phyloP scores from a whole-genome alignment of 1,284 basidiomycete species.

The Peniophora sp. region DNA sequence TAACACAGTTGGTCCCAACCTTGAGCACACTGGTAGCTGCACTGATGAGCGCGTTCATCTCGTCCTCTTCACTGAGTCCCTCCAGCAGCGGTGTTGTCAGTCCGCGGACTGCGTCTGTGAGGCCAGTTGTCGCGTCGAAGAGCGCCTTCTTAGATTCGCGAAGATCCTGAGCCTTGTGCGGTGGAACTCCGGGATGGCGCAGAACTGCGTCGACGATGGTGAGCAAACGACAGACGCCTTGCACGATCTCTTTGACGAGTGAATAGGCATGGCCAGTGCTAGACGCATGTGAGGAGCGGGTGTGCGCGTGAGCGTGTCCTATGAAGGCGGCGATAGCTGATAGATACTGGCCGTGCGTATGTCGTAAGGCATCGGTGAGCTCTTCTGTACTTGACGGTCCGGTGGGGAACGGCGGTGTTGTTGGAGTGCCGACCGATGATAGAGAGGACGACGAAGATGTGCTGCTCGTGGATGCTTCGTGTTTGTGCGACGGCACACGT shows the following conservation, averaged over 20 bases:
- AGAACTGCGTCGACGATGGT: conserved; percentile 90
- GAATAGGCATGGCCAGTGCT: conserved; percentile 92
- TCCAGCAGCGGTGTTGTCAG: conserved; percentile 47
- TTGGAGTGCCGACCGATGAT: conserved; percentile 27
- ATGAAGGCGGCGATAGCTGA: conserved; percentile 96
- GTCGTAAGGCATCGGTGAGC: conserved; percentile 62
- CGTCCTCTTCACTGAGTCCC: conserved; percentile 67
- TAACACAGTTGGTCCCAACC: conserved; percentile 83
- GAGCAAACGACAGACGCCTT: conserved; percentile 85
- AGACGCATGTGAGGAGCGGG: conserved; percentile 81
- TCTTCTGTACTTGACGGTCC: conserved; percentile 60
- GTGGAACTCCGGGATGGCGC: conserved; percentile 55
- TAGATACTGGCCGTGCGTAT: conserved; percentile 83
- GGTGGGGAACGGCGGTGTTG: conserved; percentile 54
- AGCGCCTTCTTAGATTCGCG: conserved; percentile 72
- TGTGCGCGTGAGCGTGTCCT: conserved; percentile 92
- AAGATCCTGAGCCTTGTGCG: conserved; percentile 50
- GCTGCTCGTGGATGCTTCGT: conserved; percentile 52
- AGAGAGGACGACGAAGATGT: conserved; percentile 48
- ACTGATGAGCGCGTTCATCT: conserved; percentile 69
- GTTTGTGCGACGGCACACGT: conserved; percentile 9
- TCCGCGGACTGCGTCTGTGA: conserved; percentile 83
- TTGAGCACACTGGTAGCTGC: conserved; percentile 84
- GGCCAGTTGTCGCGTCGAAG: conserved; percentile 78
- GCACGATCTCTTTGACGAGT: conserved; percentile 88